Base-by-base conservation (phyloP, 192 early-diverging fungal species). In the Coemansia sp. region DNA sequence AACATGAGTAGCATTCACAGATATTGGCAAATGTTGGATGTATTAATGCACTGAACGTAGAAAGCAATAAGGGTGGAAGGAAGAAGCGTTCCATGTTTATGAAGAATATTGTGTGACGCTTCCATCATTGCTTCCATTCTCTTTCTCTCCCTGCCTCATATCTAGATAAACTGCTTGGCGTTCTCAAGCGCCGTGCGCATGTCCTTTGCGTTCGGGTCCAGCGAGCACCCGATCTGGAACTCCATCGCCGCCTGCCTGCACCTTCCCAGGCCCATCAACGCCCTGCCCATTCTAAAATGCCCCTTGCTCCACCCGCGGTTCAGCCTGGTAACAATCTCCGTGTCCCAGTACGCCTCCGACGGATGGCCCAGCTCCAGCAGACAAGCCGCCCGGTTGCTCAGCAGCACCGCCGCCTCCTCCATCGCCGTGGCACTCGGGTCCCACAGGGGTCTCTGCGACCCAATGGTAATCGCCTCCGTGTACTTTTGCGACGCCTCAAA, bases 401-500 rank as follows among this genome's bases (percentile, higher is more conserved):
- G 55, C 53, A 88, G 65, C 12, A 84, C 71, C 9, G 86, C 69
- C 13, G 86, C 64, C 30, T 91, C 89, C 62, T 89, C 88, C 41
- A 83, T 68, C 11, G 83, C 78, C 8, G 82, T 69, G n/a, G 72
- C 80, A 42, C 77, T 73, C 5, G 89, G 84, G 49, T 91, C 89
- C 89, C 89, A 91, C 46, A 89, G 66, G 17, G 86, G 87, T 37
- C 89, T 68, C 62, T 85, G 83, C 57, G 81, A 83, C 1, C 87
- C 85, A 25, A 93, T 66, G 21, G 86, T 89, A 45, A 96, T 86
- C 8, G 96, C 96, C 64, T 92, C 86, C 21, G 89, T 86, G 79
- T 98, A 98, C 43, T 86, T 84, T 6, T 80, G 72, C 63, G 96
- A 89, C 15, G 96, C 94, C 61, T 91, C 87, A 22, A 80, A 78